These are phyloP conservation scores for Trametes sanguinea DNA, from an alignment of 768 basidiomycete genomes.

Conservation along the genomic window DNA sequence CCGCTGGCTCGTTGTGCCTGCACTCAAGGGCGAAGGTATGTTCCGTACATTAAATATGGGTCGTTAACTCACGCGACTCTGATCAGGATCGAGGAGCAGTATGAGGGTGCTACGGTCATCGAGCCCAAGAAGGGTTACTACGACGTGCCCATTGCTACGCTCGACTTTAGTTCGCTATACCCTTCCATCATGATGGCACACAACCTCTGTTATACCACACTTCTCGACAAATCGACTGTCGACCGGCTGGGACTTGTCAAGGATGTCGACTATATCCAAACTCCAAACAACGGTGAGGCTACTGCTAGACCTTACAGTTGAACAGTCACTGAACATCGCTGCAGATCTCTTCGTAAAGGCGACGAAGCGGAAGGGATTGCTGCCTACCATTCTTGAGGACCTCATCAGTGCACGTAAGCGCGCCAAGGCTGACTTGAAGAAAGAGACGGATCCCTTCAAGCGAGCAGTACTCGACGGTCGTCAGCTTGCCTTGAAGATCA, in stretches of 20 bases:
- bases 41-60: background rate
- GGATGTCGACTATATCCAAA: constrained; percentile 89
- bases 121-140: constrained; percentile 97
- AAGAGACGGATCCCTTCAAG: constrained; percentile 95
- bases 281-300: constrained; percentile 86
- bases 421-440: constrained; percentile 94
- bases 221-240: constrained; percentile 80
- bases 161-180: constrained; percentile 98
- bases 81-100: constrained; percentile 89
- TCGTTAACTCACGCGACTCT: background rate
- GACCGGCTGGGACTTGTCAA: constrained; percentile 77
- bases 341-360: constrained; percentile 84
- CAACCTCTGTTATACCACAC: constrained; percentile 96
- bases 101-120: constrained; percentile 98
- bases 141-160: constrained; percentile 93
- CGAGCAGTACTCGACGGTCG: constrained; percentile 97
- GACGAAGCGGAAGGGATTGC: constrained; percentile 77
- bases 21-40: constrained; percentile 81
- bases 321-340: background rate
- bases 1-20: constrained; percentile 83
- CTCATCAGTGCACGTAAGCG: constrained; percentile 91
- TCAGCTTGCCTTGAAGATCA: constrained; percentile 97
- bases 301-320: too few species aligned
- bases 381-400: constrained; percentile 92
- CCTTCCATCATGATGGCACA: constrained; percentile 99